A percentile compares a stretch with the other conserved stretches of the same genome.
phyloP scores from a whole-genome alignment of 2,329 filamentous ascomycete genomes.

The Pseudophaeomoniella oleicola region DNA sequence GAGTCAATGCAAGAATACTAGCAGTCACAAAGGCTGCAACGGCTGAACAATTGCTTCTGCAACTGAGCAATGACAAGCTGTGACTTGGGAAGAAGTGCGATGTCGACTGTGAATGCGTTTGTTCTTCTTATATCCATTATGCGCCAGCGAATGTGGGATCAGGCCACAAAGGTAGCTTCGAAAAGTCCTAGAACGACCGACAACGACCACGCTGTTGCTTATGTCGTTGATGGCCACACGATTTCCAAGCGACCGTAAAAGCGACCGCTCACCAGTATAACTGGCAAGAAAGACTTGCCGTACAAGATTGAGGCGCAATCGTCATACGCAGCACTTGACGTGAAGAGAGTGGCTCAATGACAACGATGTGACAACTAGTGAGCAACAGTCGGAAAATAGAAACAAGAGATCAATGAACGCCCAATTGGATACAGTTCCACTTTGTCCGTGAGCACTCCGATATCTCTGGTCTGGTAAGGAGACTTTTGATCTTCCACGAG shows the following conservation, averaged over 20 bases:
- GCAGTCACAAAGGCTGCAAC: too few relatives aligned
- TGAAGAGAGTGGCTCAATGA: too few relatives aligned
- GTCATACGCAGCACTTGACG: too few relatives aligned
- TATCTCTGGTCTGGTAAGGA: background rate
- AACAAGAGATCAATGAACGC: background rate
- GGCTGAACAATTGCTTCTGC: too few relatives aligned
- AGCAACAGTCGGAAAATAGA: background rate
- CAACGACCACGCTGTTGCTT: too few relatives aligned
- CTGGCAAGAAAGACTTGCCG: background rate
- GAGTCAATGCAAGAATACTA: too few relatives aligned
- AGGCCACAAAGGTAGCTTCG: too few relatives aligned
- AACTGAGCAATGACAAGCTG: background rate
- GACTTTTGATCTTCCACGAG: too few relatives aligned
- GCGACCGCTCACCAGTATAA: background rate
- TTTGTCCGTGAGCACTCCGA: background rate
- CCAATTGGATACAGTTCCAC: background rate
- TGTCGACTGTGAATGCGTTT: background rate
- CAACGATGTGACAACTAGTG: too few relatives aligned
- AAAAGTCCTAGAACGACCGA: too few relatives aligned
- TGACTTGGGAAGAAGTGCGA: background rate
- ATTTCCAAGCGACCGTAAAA: background rate
- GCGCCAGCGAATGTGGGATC: background rate
- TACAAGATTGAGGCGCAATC: background rate
- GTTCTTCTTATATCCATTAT: background rate
- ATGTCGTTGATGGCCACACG: too few relatives aligned